Conservation (phyloP, 495 filamentous ascomycete species). For the Monascus purpureus region DNA sequence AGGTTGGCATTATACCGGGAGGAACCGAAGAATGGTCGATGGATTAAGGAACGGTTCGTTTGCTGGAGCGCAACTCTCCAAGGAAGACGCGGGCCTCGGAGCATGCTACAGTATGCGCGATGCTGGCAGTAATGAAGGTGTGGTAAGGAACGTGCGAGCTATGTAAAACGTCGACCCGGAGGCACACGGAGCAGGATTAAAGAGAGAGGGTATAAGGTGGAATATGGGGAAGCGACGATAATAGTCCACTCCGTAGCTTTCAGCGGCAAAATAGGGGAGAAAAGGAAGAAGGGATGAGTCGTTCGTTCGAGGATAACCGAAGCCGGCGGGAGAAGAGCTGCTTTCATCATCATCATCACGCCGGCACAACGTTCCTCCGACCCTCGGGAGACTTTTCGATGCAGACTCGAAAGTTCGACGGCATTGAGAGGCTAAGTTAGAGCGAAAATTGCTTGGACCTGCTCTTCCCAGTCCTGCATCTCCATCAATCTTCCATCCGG, state of each 20-base stretch:
- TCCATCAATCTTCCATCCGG: too few relatives aligned
- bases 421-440: too few relatives aligned
- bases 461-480: too few relatives aligned
- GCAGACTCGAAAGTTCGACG: neutral
- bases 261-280: too few relatives aligned
- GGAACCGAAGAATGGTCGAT: conserved; percentile 17
- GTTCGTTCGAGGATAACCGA: neutral
- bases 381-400: too few relatives aligned
- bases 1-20: conserved; percentile 26
- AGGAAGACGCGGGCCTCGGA: conserved; percentile 39
- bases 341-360: neutral
- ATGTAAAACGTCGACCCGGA: conserved; percentile 1
- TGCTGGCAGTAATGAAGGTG: conserved; percentile 1
- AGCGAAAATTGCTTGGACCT: too few relatives aligned
- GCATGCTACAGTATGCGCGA: conserved; percentile 28
- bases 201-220: neutral
- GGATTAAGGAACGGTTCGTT: conserved; percentile 25
- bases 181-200: neutral
- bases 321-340: neutral
- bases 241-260: too few relatives aligned
- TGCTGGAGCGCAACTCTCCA: conserved; percentile 41
- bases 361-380: neutral
- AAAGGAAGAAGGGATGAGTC: neutral
- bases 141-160: neutral
- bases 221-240: neutral